A percentile compares a stretch with the other conserved stretches of the same genome.
These are phyloP conservation scores for Fusarium redolens DNA, from an alignment of 2,329 filamentous ascomycete species.

Conservation along the genomic window DNA sequence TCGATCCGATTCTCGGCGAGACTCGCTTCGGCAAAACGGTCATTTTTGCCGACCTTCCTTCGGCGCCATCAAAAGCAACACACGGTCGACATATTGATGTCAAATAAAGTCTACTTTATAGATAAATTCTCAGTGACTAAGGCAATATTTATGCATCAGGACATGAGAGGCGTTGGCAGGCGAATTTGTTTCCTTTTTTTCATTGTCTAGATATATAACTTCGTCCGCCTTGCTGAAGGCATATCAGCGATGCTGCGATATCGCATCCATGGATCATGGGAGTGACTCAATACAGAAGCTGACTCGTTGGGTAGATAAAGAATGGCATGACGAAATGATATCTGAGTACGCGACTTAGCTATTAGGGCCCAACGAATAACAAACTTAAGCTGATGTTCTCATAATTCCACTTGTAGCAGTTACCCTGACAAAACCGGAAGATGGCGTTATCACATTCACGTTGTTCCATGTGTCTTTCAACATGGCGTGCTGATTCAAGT, in stretches of 20 bases:
- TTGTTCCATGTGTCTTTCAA: fast-evolving
- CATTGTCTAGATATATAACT: fast-evolving
- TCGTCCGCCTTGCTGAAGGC: fast-evolving
- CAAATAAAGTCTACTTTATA: not conserved
- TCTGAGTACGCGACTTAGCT: not conserved
- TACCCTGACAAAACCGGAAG: not conserved
- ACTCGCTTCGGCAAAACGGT: not conserved
- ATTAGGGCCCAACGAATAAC: too few species aligned
- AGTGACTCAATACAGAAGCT: not conserved
- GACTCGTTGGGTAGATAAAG: not conserved
- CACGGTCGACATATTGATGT: not conserved
- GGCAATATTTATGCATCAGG: fast-evolving
- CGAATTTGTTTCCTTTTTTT: too few species aligned
- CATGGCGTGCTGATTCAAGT: fast-evolving
- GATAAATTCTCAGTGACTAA: not conserved
- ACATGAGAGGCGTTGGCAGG: fast-evolving
- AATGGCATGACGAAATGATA: not conserved
- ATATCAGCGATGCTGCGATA: not conserved
- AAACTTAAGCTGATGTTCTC: not conserved
- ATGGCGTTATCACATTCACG: not conserved
- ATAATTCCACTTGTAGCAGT: too few species aligned
- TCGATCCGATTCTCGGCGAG: slow-evolving; percentile 19
- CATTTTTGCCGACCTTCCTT: not conserved
- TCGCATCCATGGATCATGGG: not conserved
- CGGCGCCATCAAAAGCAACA: not conserved